Conservation (phyloP, 2,329 filamentous ascomycete genomes). For the Colletotrichum lentis region DNA sequence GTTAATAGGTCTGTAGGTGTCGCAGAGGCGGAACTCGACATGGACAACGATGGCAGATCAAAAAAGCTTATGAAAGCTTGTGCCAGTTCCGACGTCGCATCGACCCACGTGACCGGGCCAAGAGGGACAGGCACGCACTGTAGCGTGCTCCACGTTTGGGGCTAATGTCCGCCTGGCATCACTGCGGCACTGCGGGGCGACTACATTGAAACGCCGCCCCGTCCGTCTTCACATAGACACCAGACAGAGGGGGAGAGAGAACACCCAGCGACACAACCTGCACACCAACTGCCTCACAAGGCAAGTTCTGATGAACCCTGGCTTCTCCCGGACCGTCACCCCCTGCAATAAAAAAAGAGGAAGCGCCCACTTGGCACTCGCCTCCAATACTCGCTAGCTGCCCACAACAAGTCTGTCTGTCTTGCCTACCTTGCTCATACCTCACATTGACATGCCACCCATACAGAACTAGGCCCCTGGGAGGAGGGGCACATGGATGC, state of each 20-base stretch:
- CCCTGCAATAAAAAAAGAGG: background rate
- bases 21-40: slow-evolving; percentile 11
- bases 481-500: slow-evolving; percentile 22
- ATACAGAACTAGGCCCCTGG: slow-evolving; percentile 5
- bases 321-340: background rate
- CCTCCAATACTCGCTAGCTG: slow-evolving; percentile 2
- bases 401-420: background rate
- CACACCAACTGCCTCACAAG: background rate
- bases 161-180: slow-evolving; percentile 26
- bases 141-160: slow-evolving; percentile 15
- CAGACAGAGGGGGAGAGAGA: background rate
- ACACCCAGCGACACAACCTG: slow-evolving; percentile 2
- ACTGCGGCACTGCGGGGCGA: slow-evolving; percentile 1
- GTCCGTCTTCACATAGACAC: slow-evolving; percentile 1
- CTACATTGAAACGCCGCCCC: slow-evolving; percentile 16
- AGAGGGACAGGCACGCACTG: background rate
- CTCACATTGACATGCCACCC: slow-evolving; percentile 14
- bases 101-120: slow-evolving; percentile 33
- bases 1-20: no score
- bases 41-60: background rate
- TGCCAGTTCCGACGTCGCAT: slow-evolving; percentile 33
- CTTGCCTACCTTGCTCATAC: slow-evolving; percentile 9
- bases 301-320: slow-evolving; percentile 1
- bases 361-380: slow-evolving; percentile 2
- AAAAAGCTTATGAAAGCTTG: slow-evolving; percentile 34